phyloP scores from a whole-genome alignment of 2,329 filamentous ascomycete genomes.

The Pseudopithomyces maydicus region DNA sequence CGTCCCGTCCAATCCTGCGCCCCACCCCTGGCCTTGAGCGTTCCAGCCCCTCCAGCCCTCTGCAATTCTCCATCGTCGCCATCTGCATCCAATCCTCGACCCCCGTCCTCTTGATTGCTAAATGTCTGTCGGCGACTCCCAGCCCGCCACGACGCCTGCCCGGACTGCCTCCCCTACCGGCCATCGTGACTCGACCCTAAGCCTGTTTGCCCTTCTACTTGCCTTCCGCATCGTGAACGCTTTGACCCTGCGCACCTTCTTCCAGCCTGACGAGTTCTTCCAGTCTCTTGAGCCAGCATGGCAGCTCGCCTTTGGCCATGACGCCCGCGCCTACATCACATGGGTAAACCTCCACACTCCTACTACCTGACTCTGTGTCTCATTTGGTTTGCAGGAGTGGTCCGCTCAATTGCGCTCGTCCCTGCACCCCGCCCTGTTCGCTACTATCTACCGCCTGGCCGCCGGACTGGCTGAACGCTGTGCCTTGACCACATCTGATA shows the following conservation, averaged over 20 bases:
- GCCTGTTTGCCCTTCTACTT: constrained; percentile 52
- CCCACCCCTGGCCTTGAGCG: neutral
- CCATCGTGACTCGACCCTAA: constrained; percentile 39
- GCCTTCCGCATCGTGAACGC: constrained; percentile 80
- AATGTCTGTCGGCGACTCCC: constrained; percentile 38
- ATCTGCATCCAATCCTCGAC: constrained; percentile 20
- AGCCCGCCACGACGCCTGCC: constrained; percentile 35
- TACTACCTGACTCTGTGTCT: constrained; percentile 24
- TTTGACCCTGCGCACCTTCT: constrained; percentile 81
- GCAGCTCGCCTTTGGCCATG: constrained; percentile 78
- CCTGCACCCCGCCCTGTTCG: constrained; percentile 87
- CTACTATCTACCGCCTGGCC: constrained; percentile 69
- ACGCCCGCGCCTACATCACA: constrained; percentile 87
- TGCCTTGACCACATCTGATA: constrained; percentile 59
- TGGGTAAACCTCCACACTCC: constrained; percentile 68
- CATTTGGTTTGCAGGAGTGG: constrained; percentile 76
- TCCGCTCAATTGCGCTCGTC: constrained; percentile 83
- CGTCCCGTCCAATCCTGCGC: constrained; percentile 25
- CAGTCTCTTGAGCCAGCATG: constrained; percentile 95
- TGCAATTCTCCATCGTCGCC: constrained; percentile 24
- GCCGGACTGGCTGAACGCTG: constrained; percentile 63
- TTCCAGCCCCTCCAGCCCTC: constrained; percentile 16
- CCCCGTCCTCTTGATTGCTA: constrained; percentile 33
- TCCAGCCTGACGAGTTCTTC: constrained; percentile 98
- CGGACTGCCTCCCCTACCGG: constrained; percentile 26